These are phyloP conservation scores for Ulota crispa DNA, from an alignment of 225 moss, liverwort and hornwort genomes.

Conservation along the genomic window DNA sequence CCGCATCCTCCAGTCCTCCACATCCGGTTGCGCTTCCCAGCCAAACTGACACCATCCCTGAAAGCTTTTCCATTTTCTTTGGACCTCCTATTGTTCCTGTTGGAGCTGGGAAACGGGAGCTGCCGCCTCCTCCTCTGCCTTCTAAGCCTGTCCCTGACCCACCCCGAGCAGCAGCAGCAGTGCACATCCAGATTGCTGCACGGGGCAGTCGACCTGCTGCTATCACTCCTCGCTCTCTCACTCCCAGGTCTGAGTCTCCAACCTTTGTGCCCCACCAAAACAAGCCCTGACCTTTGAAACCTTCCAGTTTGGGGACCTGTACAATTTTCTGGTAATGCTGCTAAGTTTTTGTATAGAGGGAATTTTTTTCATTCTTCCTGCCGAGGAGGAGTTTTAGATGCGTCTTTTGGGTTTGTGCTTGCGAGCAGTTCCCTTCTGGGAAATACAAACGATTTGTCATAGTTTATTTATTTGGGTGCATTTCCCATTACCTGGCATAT, in stretches of 20 bases:
- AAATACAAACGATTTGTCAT: conserved; percentile 22
- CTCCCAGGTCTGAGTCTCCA: conserved; percentile 37
- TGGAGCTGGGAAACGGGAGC: conserved; percentile 38
- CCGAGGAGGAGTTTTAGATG: not conserved
- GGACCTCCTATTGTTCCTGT: conserved; percentile 51
- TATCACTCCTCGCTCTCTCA: conserved; percentile 14
- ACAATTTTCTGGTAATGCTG: conserved; percentile 30
- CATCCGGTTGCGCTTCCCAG: conserved; percentile 26
- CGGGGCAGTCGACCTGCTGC: conserved; percentile 17
- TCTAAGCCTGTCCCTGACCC: conserved; percentile 23
- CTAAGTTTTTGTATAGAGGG: conserved; percentile 38
- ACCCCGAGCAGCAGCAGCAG: not conserved
- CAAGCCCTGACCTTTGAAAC: not conserved
- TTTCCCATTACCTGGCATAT: conserved; percentile 22
- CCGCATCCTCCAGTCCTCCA: conserved; percentile 21
- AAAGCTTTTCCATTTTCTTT: conserved; percentile 54
- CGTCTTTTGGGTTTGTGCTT: not conserved
- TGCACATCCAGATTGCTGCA: conserved; percentile 17
- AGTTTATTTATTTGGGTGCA: conserved; percentile 28
- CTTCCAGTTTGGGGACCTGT: conserved; percentile 24
- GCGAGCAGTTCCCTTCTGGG: conserved; percentile 33
- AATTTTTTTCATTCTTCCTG: not conserved
- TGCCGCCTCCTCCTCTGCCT: conserved; percentile 15
- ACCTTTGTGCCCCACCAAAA: conserved; percentile 28
- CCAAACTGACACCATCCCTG: conserved; percentile 18